A percentile compares a stretch with the other conserved stretches of the same genome.
Conservation (phyloP, 345 rosid genomes). For the Salix exigua region DNA sequence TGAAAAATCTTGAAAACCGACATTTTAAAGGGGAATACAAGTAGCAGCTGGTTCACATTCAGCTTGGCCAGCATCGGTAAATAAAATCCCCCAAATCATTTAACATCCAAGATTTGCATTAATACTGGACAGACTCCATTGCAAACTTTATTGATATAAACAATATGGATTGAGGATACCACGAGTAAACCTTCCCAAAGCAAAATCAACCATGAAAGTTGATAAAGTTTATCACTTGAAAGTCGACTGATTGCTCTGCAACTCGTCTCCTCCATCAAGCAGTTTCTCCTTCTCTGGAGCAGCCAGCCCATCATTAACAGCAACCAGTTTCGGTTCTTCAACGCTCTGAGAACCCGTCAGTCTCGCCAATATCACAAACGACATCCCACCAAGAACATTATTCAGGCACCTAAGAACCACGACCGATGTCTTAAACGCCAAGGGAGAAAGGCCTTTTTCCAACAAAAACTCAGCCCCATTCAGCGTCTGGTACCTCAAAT, state of each 20-base stretch:
- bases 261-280: constrained; percentile 8
- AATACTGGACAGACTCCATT: neutral
- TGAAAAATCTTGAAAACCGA: neutral
- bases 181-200: neutral
- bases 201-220: neutral
- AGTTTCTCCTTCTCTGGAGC: constrained; percentile 21
- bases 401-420: constrained; percentile 72
- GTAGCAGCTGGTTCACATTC: neutral
- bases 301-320: neutral
- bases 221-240: neutral
- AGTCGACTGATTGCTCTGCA: constrained; percentile 12
- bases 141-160: neutral
- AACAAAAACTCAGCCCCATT: constrained; percentile 77
- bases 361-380: constrained; percentile 88
- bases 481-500: constrained; percentile 84
- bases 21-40: neutral
- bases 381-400: constrained; percentile 84
- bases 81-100: neutral
- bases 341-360: constrained; percentile 86
- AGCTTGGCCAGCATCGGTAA: neutral
- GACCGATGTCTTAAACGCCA: constrained; percentile 78
- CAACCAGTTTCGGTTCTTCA: constrained; percentile 13
- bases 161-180: neutral
- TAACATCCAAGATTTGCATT: neutral
- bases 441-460: constrained; percentile 52